Base-by-base conservation (phyloP, 2,329 filamentous ascomycete genomes). In the Paraconiothyrium sp. region DNA sequence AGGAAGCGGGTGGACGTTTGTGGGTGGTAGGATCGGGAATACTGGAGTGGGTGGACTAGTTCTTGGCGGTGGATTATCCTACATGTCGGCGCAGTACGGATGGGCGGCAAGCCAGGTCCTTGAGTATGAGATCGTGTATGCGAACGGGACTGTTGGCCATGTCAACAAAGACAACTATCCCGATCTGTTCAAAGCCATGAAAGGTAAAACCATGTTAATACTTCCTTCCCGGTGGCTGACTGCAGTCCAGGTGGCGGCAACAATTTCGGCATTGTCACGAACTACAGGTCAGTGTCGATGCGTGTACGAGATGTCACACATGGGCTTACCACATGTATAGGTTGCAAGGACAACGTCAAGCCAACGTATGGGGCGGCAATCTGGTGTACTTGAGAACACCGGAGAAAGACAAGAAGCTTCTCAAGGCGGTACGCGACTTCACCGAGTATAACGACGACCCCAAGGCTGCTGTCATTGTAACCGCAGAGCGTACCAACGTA, bases 371-470 rank as follows among this genome's bases (percentile, higher is more conserved):
- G 83, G 82, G 82, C 54, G 83, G 83, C n/a, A 80, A 80, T 68
- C 76, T 80, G 34, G 65, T 84, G 49, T 83, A 79, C 67, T 59
- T 82, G 72, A 71, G 72, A 64, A 49, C 66, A 66, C 50, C 76
- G 75, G 67, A 72, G 77, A 67, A 79, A 43, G 71, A 80, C 5
- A 69, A 77, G 5, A 68, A 75, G 4, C 55, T 89, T 1, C 76
- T 87, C 13, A 73, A 75, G 2, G 84, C 84, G 1, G 75, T 85
- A 3, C 81, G 83, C 24, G 83, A 88, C 72, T 88, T 88, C 66
- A 86, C 85, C 6, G 81, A 84, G 66, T 73, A 74, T 61, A 79
- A 89, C 72, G 86, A 87, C 69, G 73, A 76, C 55, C 64, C 70
- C 8, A 73, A 71, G 44, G 73, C 72, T n/a, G 69, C 72, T 22